These are phyloP conservation scores for Entophlyctis helioformis DNA, from an alignment of 192 early-diverging fungal genomes.

Conservation along the genomic window DNA sequence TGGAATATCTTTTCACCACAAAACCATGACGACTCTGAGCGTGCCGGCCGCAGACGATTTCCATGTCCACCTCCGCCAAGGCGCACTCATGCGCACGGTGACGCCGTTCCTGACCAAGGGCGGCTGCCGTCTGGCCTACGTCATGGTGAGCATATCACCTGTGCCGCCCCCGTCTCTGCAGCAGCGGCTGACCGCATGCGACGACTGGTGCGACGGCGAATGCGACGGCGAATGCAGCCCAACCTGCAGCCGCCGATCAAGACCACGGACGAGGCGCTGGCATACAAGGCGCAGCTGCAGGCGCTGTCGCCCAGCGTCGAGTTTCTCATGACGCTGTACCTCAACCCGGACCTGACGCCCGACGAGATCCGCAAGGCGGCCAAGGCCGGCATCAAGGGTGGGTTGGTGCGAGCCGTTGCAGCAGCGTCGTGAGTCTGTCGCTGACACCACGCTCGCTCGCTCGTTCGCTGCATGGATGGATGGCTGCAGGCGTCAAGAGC, in stretches of 20 bases:
- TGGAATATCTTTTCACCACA: too few relatives aligned
- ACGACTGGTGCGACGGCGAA: too few relatives aligned
- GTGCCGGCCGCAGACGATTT: conserved; percentile 53
- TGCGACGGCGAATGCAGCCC: conserved; percentile 43
- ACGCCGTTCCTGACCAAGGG: conserved; percentile 68
- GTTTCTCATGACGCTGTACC: conserved; percentile 89
- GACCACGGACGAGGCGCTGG: conserved; percentile 73
- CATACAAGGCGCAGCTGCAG: conserved; percentile 71
- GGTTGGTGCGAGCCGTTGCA: background rate
- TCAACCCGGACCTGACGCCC: conserved; percentile 74
- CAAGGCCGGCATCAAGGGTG: conserved; percentile 67
- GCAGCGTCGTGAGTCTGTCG: too few relatives aligned
- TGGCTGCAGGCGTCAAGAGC: conserved; percentile 64
- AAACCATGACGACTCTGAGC: conserved; percentile 5
- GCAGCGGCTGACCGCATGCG: too few relatives aligned
- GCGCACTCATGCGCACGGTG: conserved; percentile 77
- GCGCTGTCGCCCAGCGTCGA: conserved; percentile 71
- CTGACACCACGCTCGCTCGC: too few relatives aligned
- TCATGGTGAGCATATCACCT: conserved; percentile 58
- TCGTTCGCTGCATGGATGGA: background rate
- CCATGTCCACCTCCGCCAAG: conserved; percentile 81
- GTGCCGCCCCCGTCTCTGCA: too few relatives aligned
- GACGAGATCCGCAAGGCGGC: conserved; percentile 81
- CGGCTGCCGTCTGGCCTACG: conserved; percentile 75
- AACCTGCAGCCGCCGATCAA: conserved; percentile 87